Percentiles rank a stretch among this genome's conserved stretches.
Evolutionary conservation across 1,139 yeast genomes (phyloP).

Genomic region (Tardiomyces blankii): DNA sequence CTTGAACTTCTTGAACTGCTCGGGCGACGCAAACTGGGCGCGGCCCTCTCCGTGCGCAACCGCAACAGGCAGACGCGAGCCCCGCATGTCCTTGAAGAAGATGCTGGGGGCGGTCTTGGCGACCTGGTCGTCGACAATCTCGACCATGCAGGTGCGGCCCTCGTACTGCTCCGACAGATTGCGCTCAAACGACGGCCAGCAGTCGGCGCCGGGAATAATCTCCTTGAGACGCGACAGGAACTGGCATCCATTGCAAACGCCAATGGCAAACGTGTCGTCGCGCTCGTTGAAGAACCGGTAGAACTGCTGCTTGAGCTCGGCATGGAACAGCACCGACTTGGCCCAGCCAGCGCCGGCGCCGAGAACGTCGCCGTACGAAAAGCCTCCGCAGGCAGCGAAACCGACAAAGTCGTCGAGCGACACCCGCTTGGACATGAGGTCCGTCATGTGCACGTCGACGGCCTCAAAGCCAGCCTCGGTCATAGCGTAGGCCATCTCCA

Average conservation of each 20-base stretch:
- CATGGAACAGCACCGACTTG: slow-evolving; percentile 85
- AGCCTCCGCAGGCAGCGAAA: slow-evolving; percentile 98
- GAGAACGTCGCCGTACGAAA: slow-evolving; percentile 96
- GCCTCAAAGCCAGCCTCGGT: slow-evolving; percentile 90
- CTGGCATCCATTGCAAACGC: slow-evolving; percentile 99
- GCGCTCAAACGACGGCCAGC: slow-evolving; percentile 96
- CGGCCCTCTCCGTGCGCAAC: slow-evolving; percentile 99
- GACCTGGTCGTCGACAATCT: slow-evolving; percentile 43
- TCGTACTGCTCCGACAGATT: slow-evolving; percentile 92
- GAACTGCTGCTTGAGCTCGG: slow-evolving; percentile 66
- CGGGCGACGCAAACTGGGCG: slow-evolving; percentile 50
- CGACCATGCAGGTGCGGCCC: slow-evolving; percentile 89
- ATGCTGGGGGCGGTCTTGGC: slow-evolving; percentile 38
- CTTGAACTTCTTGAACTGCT: slow-evolving; percentile 34
- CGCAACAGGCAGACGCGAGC: slow-evolving; percentile 86
- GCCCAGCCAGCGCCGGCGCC: slow-evolving; percentile 99
- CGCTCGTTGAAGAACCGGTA: slow-evolving; percentile 73
- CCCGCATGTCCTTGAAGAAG: slow-evolving; percentile 83
- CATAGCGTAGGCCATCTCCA: slow-evolving; percentile 98
- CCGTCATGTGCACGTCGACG: slow-evolving; percentile 96
- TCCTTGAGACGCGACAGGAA: slow-evolving; percentile 80
- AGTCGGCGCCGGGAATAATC: slow-evolving; percentile 87
- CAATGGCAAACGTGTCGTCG: slow-evolving; percentile 91
- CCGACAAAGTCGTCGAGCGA: slow-evolving; percentile 80
- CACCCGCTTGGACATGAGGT: slow-evolving; percentile 63